Conservation (phyloP, 2,329 filamentous ascomycete species). For the Ceratocystis destructans region DNA sequence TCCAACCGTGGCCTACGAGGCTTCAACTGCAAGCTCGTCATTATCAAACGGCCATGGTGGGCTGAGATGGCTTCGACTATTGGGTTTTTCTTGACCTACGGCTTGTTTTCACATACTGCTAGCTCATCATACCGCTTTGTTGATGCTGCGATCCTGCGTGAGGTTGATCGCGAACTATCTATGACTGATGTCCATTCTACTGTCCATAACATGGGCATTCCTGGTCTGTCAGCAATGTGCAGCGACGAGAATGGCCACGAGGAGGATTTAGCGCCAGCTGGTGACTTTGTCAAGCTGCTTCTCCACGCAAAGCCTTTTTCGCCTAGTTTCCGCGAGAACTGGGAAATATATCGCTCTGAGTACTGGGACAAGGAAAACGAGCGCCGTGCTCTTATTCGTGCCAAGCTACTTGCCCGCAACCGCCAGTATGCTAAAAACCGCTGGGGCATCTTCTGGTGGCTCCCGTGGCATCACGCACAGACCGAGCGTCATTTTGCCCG, state of each 20-base stretch:
- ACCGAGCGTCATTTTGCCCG: slow-evolving; percentile 22
- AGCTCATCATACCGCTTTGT: slow-evolving; percentile 65
- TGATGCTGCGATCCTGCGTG: slow-evolving; percentile 47
- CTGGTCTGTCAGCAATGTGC: slow-evolving; percentile 21
- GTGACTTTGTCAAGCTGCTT: slow-evolving; percentile 81
- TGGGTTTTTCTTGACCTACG: slow-evolving; percentile 66
- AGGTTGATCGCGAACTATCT: slow-evolving; percentile 46
- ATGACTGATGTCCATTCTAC: slow-evolving; percentile 32
- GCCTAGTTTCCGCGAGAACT: slow-evolving; percentile 86
- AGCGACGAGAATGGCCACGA: slow-evolving; percentile 56
- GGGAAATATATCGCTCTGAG: slow-evolving; percentile 85
- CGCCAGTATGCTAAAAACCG: slow-evolving; percentile 52
- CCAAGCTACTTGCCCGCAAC: slow-evolving; percentile 55
- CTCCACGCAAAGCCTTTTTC: slow-evolving; percentile 90
- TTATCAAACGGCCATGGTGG: slow-evolving; percentile 72
- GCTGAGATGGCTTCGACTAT: slow-evolving; percentile 59
- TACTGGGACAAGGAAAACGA: slow-evolving; percentile 98
- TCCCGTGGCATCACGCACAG: slow-evolving; percentile 46
- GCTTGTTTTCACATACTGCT: slow-evolving; percentile 51
- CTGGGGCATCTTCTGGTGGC: slow-evolving; percentile 74
- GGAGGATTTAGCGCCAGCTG: slow-evolving; percentile 79
- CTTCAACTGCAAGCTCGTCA: slow-evolving; percentile 93
- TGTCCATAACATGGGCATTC: slow-evolving; percentile 24
- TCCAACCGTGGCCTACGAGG: slow-evolving; percentile 79
- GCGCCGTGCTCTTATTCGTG: slow-evolving; percentile 57